These are phyloP conservation scores for Candida hungchunana DNA, from an alignment of 805 yeast species.

Conservation along the genomic window DNA sequence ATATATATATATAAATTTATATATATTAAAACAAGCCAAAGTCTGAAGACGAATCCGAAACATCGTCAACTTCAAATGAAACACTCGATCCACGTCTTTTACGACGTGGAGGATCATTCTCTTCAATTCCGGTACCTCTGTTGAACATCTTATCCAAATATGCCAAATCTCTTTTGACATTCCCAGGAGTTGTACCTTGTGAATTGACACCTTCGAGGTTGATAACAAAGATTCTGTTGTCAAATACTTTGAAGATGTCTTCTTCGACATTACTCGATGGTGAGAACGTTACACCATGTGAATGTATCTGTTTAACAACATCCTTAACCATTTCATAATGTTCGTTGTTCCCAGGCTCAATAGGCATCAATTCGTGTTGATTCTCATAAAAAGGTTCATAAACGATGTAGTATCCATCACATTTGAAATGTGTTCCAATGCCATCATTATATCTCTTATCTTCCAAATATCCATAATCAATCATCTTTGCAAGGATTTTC, in stretches of 20 bases:
- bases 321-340: conserved; percentile 18
- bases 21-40: no score
- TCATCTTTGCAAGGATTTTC: conserved; percentile 19
- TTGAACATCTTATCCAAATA: conserved; percentile 16
- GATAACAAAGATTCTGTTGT: conserved; percentile 19
- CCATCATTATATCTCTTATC: conserved; percentile 20
- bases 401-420: conserved; percentile 26
- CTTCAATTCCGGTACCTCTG: neutral
- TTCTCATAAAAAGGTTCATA: conserved; percentile 21
- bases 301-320: conserved; percentile 19
- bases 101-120: neutral
- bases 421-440: conserved; percentile 21
- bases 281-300: conserved; percentile 19
- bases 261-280: conserved; percentile 14
- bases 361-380: conserved; percentile 14
- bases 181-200: neutral
- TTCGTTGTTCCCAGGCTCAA: conserved; percentile 8
- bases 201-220: conserved; percentile 23
- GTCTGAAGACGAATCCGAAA: no score
- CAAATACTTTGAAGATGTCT: conserved; percentile 19
- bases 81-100: neutral
- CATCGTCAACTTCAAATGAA: neutral
- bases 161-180: conserved; percentile 15
- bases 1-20: no score
- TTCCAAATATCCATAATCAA: conserved; percentile 26